These are phyloP conservation scores for Pleurotus pulmonarius DNA, from an alignment of 768 basidiomycete genomes.

Conservation along the genomic window DNA sequence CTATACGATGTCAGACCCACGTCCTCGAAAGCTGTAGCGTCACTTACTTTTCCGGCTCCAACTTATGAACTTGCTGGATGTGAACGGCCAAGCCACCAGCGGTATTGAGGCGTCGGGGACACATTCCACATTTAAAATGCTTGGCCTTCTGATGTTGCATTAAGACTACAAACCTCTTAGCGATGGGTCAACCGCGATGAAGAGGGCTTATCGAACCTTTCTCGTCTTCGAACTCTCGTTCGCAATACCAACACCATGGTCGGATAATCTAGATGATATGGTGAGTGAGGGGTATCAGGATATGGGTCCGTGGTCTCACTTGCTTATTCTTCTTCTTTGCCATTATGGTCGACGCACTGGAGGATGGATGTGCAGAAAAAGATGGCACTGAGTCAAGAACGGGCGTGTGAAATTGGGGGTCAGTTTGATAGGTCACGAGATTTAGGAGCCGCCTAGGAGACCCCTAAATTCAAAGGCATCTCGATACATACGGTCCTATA, in stretches of 20 bases:
- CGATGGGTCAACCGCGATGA: neutral
- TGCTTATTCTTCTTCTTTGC: slow-evolving; percentile 62
- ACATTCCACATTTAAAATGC: slow-evolving; percentile 97
- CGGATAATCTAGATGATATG: slow-evolving; percentile 57
- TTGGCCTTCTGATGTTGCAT: slow-evolving; percentile 99
- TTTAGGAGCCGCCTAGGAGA: too few relatives aligned
- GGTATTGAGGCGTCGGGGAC: slow-evolving; percentile 92
- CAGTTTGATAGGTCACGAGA: too few relatives aligned
- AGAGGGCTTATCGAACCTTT: slow-evolving; percentile 59
- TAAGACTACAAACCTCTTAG: slow-evolving; percentile 54
- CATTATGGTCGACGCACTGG: slow-evolving; percentile 27
- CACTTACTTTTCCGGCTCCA: slow-evolving; percentile 90
- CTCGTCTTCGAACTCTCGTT: slow-evolving; percentile 99
- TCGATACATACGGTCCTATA: too few relatives aligned
- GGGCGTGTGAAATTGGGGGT: neutral
- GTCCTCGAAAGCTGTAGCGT: neutral
- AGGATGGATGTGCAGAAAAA: neutral
- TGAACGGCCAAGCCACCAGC: slow-evolving; percentile 98
- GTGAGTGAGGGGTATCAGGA: slow-evolving; percentile 1
- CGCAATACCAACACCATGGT: slow-evolving; percentile 99
- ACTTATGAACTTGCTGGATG: slow-evolving; percentile 97
- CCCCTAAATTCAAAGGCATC: too few relatives aligned
- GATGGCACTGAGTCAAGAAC: too few relatives aligned
- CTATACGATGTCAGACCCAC: slow-evolving; percentile 25
- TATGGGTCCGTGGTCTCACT: slow-evolving; percentile 22